Evolutionary conservation across 164 flowering plant species (phyloP), one percentile per base, ranked within the genome.

Genomic region (Macadamia integrifolia): DNA sequence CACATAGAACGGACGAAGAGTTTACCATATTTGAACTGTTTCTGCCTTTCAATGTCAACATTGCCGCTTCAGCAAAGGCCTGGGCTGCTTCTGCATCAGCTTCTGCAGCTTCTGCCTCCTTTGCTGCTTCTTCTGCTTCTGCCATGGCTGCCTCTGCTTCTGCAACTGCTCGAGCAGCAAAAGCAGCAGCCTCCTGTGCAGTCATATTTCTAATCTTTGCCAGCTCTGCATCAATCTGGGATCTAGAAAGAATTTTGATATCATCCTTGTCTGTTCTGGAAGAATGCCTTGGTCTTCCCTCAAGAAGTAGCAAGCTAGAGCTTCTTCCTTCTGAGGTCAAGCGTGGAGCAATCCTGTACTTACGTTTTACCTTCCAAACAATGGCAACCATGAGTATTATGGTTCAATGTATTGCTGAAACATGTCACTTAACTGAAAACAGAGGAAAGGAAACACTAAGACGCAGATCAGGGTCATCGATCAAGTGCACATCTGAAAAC

Each of bases 141-240:
- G 89, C 89, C 74, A 35, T 35, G 40, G 40, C 40, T 35, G 40
- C 40, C 40, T 35, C 40, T 35, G 40, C 40, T 5, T 35, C 96
- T 23, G 98, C 92, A 71, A 93, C 95, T 58, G 96, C 90, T 72
- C 68, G 80, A 74, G 97, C 97, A 74, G 96, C 97, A 63, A 86
- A 95, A 18, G 84, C 87, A 66, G 97, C 93, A 58, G 98, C 98
- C 80, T 93, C 97, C 68, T 87, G 72, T 18, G 88, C 82, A 52
- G 86, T 82, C 92, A 89, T 85, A 50, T 72, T 83, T 74, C 84
- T 83, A 80, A 87, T 83, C 75, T 84, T 84, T 18, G 80, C 71
- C 15, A 89, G 75, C 74, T 91, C 97, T 53, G 72, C 77, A 71
- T 89, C 93, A 70, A 87, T 82, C 74, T 88, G 87, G 62, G 89